A percentile compares a stretch with the other conserved stretches of the same genome.
Evolutionary conservation across 1,139 yeast species (phyloP).

Genomic region (Wickerhamomyces sp.): DNA sequence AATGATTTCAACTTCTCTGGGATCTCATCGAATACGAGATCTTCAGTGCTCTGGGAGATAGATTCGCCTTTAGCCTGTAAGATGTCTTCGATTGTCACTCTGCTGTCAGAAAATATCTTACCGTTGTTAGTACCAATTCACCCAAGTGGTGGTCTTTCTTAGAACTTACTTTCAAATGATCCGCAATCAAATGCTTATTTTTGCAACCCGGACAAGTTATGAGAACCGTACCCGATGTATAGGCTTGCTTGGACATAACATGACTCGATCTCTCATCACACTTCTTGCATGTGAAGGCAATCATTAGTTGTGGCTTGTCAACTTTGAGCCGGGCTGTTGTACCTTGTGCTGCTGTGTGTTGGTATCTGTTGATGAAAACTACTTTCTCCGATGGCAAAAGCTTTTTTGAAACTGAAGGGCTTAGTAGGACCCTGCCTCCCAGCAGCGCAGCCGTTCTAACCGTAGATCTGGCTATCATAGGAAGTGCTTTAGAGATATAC

Average conservation of each 20-base stretch:
- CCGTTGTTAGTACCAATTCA: constrained; percentile 2
- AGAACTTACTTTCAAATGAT: constrained; percentile 57
- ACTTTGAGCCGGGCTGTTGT: constrained; percentile 32
- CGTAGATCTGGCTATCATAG: background rate
- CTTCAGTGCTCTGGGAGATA: constrained; percentile 56
- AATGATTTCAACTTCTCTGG: constrained; percentile 55
- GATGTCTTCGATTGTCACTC: constrained; percentile 76
- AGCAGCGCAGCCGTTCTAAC: background rate
- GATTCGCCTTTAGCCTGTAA: constrained; percentile 70
- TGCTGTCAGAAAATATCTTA: constrained; percentile 66
- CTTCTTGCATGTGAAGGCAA: constrained; percentile 89
- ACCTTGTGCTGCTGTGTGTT: constrained; percentile 9
- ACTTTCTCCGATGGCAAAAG: background rate
- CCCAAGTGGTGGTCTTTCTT: too few species aligned
- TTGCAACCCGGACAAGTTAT: constrained; percentile 92
- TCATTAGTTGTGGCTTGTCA: constrained; percentile 72
- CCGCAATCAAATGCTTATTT: constrained; percentile 87
- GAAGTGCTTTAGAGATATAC: too few species aligned
- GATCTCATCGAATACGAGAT: constrained; percentile 65
- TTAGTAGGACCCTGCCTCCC: background rate
- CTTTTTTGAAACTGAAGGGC: background rate
- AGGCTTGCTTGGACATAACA: constrained; percentile 86
- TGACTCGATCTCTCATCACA: constrained; percentile 85
- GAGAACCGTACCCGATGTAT: constrained; percentile 78
- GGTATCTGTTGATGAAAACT: constrained; percentile 5